Evolutionary conservation across 1,284 basidiomycete genomes (phyloP).

Genomic region (Leccinum pachyderme): DNA sequence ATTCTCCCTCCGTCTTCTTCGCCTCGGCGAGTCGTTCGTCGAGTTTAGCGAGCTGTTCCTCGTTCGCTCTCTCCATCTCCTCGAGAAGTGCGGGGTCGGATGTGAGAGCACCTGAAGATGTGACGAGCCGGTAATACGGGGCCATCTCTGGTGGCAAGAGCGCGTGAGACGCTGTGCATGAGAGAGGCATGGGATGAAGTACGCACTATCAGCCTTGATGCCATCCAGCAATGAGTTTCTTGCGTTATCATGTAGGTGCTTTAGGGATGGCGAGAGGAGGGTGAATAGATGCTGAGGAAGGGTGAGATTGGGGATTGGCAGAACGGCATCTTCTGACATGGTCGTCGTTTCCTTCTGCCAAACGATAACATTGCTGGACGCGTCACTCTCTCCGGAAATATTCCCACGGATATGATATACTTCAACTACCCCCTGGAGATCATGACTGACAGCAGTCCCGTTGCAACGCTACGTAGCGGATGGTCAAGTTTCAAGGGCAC

Average conservation of each 20-base stretch:
- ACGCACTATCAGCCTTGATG: slow-evolving; percentile 83
- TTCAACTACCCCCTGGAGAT: not conserved
- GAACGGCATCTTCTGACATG: slow-evolving; percentile 84
- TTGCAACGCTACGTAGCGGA: not conserved
- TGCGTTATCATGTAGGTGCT: slow-evolving; percentile 66
- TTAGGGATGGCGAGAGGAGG: slow-evolving; percentile 61
- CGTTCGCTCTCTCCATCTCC: slow-evolving; percentile 74
- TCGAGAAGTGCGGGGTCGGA: slow-evolving; percentile 62
- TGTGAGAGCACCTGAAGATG: slow-evolving; percentile 45
- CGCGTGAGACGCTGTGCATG: not conserved
- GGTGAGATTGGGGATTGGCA: slow-evolving; percentile 83
- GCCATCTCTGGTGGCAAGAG: slow-evolving; percentile 66
- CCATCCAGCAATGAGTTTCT: slow-evolving; percentile 68
- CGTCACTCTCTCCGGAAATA: not conserved
- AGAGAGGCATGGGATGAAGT: not conserved
- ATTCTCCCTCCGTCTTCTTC: slow-evolving; percentile 90
- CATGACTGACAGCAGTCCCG: not conserved
- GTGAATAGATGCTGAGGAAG: slow-evolving; percentile 79
- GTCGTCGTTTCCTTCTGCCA: not conserved
- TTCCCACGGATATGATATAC: not conserved
- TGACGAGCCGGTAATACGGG: slow-evolving; percentile 69
- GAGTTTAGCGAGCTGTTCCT: slow-evolving; percentile 72
- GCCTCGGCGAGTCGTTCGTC: slow-evolving; percentile 84
- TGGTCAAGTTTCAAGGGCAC: not conserved
- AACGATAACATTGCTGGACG: not conserved